Conservation (phyloP, 2,329 filamentous ascomycete genomes). For the Phaeosphaeriaceae sp. region DNA sequence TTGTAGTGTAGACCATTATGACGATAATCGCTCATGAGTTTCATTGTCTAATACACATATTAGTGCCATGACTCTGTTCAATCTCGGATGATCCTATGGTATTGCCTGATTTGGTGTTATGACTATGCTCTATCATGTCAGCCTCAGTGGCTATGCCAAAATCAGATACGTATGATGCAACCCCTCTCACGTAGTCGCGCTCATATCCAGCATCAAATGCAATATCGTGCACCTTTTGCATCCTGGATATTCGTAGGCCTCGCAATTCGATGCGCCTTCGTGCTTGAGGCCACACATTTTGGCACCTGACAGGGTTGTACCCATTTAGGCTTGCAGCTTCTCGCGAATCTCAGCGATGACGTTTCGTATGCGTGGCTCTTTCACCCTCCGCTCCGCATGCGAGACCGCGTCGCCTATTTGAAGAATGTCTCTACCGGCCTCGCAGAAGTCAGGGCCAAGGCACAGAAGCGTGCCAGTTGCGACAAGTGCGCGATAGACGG, state of each 20-base stretch:
- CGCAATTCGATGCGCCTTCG: background rate
- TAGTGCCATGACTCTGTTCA: background rate
- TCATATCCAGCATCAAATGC: too few species aligned
- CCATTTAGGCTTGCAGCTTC: conserved; percentile 44
- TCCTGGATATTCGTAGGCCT: too few species aligned
- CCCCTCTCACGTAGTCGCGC: background rate
- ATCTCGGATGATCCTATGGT: background rate
- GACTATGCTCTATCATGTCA: too few species aligned
- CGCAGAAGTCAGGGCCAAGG: conserved; percentile 65
- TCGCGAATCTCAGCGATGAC: conserved; percentile 66
- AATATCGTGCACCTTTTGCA: too few species aligned
- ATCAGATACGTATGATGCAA: background rate
- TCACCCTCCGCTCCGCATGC: conserved; percentile 59
- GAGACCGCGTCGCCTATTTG: conserved; percentile 57
- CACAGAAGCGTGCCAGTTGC: conserved; percentile 79
- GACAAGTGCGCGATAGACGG: conserved; percentile 80
- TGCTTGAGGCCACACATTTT: background rate
- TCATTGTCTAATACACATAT: background rate
- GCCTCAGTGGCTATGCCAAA: background rate
- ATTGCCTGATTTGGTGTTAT: background rate
- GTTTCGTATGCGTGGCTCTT: conserved; percentile 66
- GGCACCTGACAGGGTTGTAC: background rate
- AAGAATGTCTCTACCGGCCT: conserved; percentile 64
- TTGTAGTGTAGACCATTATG: too few species aligned
- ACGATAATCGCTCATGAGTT: background rate